Evolutionary conservation across 345 rosid genomes (phyloP).

Genomic region (Linum lewisii): DNA sequence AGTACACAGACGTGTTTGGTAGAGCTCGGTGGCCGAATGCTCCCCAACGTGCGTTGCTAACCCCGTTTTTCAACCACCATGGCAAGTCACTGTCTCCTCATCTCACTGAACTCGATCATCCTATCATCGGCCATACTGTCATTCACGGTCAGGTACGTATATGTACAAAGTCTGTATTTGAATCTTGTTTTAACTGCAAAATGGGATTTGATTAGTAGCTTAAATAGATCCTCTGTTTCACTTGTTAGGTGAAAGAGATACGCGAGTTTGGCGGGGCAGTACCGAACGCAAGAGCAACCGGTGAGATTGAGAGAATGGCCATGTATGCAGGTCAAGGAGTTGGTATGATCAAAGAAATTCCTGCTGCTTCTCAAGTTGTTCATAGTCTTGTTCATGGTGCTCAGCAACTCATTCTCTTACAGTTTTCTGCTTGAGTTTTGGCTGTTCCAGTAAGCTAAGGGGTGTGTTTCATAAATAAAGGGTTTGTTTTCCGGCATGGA

Average conservation of each 20-base stretch:
- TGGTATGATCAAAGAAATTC: conserved; percentile 65
- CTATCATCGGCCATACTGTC: conserved; percentile 57
- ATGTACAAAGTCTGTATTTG: neutral
- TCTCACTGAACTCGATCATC: conserved; percentile 60
- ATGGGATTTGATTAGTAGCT: neutral
- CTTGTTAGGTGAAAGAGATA: conserved; percentile 78
- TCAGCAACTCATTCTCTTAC: conserved; percentile 34
- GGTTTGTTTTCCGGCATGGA: too few relatives aligned
- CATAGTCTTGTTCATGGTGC: conserved; percentile 58
- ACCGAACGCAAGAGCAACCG: conserved; percentile 55
- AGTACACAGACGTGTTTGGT: conserved; percentile 65
- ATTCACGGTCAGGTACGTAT: conserved; percentile 55
- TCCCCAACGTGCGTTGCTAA: conserved; percentile 59
- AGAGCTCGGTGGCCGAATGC: conserved; percentile 86
- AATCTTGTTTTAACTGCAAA: neutral
- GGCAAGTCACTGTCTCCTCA: conserved; percentile 49
- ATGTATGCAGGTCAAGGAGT: conserved; percentile 89
- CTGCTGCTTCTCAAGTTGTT: conserved; percentile 62
- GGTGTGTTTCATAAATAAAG: too few relatives aligned
- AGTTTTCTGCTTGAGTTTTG: conserved; percentile 8
- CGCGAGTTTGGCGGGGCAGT: conserved; percentile 58
- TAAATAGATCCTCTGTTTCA: neutral
- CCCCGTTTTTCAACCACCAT: conserved; percentile 46
- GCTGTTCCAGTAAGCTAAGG: too few relatives aligned
- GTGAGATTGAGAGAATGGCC: conserved; percentile 81